Percentiles rank a stretch among this genome's conserved stretches.
Conservation (phyloP, 306 rosid species). For the Prinsepia uniflora region DNA sequence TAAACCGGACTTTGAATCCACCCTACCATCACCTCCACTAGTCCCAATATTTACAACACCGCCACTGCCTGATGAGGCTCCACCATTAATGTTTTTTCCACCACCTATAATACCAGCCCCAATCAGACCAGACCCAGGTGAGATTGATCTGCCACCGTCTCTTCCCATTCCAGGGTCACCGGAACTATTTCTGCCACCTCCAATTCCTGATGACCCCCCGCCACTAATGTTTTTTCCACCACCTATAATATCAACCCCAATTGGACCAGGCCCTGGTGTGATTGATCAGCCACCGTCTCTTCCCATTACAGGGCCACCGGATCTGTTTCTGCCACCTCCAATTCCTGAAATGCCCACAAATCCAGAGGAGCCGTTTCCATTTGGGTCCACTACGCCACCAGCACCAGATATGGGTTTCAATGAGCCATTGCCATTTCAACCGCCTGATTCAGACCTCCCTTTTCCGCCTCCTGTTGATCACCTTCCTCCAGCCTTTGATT, state of each 20-base stretch:
- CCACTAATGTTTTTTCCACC: no score
- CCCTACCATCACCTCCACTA: constrained; percentile 42
- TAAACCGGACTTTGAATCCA: constrained; percentile 18
- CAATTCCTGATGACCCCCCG: constrained; percentile 46
- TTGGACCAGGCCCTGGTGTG: constrained; percentile 28
- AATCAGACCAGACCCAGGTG: constrained; percentile 28
- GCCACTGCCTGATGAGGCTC: constrained; percentile 13
- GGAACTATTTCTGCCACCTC: constrained; percentile 36
- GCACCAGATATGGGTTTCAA: constrained; percentile 26
- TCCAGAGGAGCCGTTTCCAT: constrained; percentile 42
- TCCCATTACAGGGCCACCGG: constrained; percentile 31
- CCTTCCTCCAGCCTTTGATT: background rate
- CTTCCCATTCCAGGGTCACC: constrained; percentile 34
- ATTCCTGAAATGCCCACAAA: constrained; percentile 39
- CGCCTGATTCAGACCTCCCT: constrained; percentile 18
- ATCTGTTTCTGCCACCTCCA: constrained; percentile 39
- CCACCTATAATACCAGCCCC: constrained; percentile 41
- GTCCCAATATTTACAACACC: constrained; percentile 53
- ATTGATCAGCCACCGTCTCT: constrained; percentile 30
- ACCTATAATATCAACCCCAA: constrained; percentile 38
- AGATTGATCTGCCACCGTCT: constrained; percentile 25
- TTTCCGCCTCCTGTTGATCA: background rate
- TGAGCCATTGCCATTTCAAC: constrained; percentile 22
- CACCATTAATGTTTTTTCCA: constrained; percentile 31
- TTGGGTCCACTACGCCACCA: constrained; percentile 25